Conservation (phyloP, 805 yeast genomes). For the Kazachstania psychrophila region DNA sequence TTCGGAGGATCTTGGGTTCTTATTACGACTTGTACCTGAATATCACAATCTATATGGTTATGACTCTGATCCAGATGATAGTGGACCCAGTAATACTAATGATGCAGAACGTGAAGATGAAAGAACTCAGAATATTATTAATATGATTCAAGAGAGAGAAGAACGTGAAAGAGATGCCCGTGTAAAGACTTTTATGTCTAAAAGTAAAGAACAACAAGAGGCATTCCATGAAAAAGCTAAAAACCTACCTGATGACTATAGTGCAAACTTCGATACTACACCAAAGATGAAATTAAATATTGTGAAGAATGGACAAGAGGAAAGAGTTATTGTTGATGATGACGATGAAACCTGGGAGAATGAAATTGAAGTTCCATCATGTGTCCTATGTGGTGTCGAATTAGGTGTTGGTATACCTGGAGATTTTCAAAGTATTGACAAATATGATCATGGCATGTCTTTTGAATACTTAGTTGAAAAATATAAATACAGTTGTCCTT, state of each 20-base stretch:
- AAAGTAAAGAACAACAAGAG: slow-evolving; percentile 22
- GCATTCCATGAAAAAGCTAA: slow-evolving; percentile 16
- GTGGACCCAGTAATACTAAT: no score
- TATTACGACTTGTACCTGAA: background rate
- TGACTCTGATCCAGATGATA: slow-evolving; percentile 2
- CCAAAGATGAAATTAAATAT: slow-evolving; percentile 16
- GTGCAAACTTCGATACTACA: slow-evolving; percentile 22
- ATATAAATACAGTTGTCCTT: slow-evolving; percentile 49
- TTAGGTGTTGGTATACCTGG: slow-evolving; percentile 68
- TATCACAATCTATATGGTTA: background rate
- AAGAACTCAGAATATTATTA: slow-evolving; percentile 25
- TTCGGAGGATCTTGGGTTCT: no score
- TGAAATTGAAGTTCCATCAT: slow-evolving; percentile 35
- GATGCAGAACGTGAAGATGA: slow-evolving; percentile 8
- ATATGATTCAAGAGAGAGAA: slow-evolving; percentile 28
- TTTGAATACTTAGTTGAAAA: slow-evolving; percentile 28
- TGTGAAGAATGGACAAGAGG: slow-evolving; percentile 13
- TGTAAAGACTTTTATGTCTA: slow-evolving; percentile 20
- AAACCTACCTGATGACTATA: slow-evolving; percentile 24
- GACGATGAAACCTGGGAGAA: slow-evolving; percentile 25
- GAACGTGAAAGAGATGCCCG: slow-evolving; percentile 23
- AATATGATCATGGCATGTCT: slow-evolving; percentile 17
- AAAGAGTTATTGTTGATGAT: slow-evolving; percentile 17
- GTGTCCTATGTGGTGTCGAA: slow-evolving; percentile 62
- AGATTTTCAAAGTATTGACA: slow-evolving; percentile 32